Base-by-base conservation (phyloP, 495 filamentous ascomycete species). In the Aspergillus sclerotioniger region DNA sequence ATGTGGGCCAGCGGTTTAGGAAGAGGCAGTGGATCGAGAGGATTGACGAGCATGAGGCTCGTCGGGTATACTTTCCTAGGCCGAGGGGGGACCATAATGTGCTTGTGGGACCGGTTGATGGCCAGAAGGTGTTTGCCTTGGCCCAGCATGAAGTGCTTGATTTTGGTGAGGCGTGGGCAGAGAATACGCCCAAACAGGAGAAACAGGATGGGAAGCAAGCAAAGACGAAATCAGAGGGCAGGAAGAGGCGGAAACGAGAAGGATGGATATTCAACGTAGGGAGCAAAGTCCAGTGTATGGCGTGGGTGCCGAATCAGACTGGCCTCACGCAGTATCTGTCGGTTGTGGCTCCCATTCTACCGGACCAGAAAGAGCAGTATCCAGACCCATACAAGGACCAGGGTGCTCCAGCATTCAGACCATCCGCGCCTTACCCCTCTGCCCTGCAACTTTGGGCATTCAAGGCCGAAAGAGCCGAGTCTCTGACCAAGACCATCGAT, bases 381-480 rank as follows among this genome's bases (percentile, higher is more conserved):
- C 51, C 58, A 19, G 56, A 66, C 44, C 57, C 63, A 16, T 56
- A 67, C 43, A 66, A 69, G 25, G 66, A 69, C 16, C 63, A 65
- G 53, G 58, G 65, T 35, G 64, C 71, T 20, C 72, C 80, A 33
- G 70, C 82, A 13, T 85, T 84, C 63, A 64, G 71, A 13, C 71
- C 81, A 3, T 72, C 74, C 6, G 57, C 68, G 12, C 68, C 76
- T 48, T 78, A 74, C 57, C 80, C 82, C 32, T 73, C 73, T 37
- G 74, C 76, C 19, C 65, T 87, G 41, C 84, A 87, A 52, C 76
- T 87, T 0, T 88, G 85, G 85, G 67, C 77, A 4, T 83, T 88
- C 67, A 66, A 69, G 56, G 67, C 73, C 6, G 69, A 67, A 48
- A 52, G 64, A 43, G 64, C 60, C 16, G 67, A 68, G 2, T 45